Conservation (phyloP, 176 grass and related monocot genomes). For the Olyra latifolia region DNA sequence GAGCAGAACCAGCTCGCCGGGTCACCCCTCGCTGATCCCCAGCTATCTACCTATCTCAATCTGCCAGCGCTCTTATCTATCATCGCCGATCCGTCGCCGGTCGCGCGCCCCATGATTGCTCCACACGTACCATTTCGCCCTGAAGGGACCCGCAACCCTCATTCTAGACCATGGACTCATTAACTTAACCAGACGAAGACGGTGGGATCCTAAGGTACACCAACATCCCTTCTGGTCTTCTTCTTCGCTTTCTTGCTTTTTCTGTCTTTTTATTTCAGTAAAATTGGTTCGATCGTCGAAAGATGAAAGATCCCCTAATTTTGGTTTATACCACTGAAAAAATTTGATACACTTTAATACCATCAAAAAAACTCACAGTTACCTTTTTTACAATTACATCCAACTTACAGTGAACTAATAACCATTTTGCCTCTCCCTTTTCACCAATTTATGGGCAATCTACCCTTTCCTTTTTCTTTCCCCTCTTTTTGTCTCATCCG, state of each 20-base stretch:
- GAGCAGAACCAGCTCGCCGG: background rate
- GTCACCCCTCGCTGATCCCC: background rate
- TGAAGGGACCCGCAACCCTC: background rate
- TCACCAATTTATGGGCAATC: too few species aligned
- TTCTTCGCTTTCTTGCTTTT: background rate
- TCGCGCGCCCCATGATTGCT: slow-evolving; percentile 17
- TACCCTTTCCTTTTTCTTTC: too few species aligned
- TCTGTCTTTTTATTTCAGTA: too few species aligned
- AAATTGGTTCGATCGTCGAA: too few species aligned
- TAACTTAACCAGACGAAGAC: background rate
- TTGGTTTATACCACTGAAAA: too few species aligned
- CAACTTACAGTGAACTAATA: too few species aligned
- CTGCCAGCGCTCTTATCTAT: background rate
- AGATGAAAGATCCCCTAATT: too few species aligned
- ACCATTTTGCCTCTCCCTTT: too few species aligned
- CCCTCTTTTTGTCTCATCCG: too few species aligned
- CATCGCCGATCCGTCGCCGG: background rate
- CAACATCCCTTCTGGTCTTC: background rate
- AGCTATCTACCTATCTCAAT: background rate
- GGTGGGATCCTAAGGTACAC: background rate
- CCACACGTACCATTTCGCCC: slow-evolving; percentile 15
- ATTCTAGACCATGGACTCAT: background rate
- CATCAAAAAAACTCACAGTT: too few species aligned
- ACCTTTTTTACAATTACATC: too few species aligned
- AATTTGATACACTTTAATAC: too few species aligned